Conservation (phyloP, 2,329 filamentous ascomycete genomes). For the Elsinoe australis region DNA sequence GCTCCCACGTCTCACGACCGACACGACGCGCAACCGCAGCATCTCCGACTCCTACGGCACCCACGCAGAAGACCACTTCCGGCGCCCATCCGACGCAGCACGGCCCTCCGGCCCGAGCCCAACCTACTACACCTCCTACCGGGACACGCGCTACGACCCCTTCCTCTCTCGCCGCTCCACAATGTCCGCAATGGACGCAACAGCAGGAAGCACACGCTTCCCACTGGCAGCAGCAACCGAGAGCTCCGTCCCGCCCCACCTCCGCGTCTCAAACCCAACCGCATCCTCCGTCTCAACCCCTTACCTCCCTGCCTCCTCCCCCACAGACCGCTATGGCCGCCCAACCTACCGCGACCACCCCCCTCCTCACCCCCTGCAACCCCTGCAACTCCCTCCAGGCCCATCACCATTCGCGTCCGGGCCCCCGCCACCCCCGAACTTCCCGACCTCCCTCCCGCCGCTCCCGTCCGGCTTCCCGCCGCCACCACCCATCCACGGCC, state of each 20-base stretch:
- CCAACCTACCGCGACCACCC: conserved; percentile 14
- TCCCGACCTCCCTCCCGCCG: not conserved
- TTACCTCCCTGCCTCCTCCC: not conserved
- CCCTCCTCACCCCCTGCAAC: conserved; percentile 17
- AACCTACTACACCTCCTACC: not conserved
- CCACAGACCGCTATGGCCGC: conserved; percentile 16
- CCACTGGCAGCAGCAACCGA: not conserved
- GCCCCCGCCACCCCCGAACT: not conserved
- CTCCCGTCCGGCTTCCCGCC: not conserved
- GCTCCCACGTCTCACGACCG: not conserved
- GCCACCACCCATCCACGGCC: not conserved
- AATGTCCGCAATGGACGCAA: conserved; percentile 2
- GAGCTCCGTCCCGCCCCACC: not conserved
- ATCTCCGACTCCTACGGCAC: conserved; percentile 11
- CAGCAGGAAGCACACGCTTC: not conserved
- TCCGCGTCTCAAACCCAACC: not conserved
- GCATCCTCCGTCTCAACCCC: not conserved
- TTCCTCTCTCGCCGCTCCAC: conserved; percentile 8
- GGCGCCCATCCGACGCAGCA: not conserved
- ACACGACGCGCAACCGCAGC: conserved; percentile 9
- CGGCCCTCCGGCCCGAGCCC: not conserved
- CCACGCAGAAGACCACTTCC: not conserved
- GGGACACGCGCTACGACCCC: conserved; percentile 9
- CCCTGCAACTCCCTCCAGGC: conserved; percentile 6
- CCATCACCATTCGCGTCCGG: conserved; percentile 17